A percentile compares a stretch with the other conserved stretches of the same genome.
These are phyloP conservation scores for Vitis riparia DNA, from an alignment of 164 flowering plant genomes.

Conservation along the genomic window DNA sequence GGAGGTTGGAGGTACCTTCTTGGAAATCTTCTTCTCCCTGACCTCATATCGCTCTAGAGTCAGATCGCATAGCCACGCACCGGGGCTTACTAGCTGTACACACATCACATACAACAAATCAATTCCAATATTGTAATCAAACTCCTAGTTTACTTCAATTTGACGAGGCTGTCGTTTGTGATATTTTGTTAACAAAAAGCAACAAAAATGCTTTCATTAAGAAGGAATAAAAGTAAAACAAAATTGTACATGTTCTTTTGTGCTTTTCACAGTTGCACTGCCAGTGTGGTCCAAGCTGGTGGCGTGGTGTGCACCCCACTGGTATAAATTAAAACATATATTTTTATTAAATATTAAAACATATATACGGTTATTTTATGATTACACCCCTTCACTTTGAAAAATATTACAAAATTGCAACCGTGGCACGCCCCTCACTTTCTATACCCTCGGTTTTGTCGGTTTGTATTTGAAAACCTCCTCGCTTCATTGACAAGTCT, in stretches of 20 bases:
- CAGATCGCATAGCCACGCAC: slow-evolving; percentile 82
- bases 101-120: background rate
- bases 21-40: slow-evolving; percentile 78
- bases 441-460: background rate
- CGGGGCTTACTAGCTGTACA: slow-evolving; percentile 83
- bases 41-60: slow-evolving; percentile 89
- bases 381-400: too few relatives aligned
- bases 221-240: background rate
- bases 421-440: too few relatives aligned
- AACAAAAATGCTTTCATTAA: background rate
- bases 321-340: too few relatives aligned
- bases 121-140: too few relatives aligned
- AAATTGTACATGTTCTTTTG: background rate
- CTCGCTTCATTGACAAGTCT: background rate
- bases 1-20: slow-evolving; percentile 56
- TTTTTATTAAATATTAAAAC: too few relatives aligned
- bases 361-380: too few relatives aligned
- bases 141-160: too few relatives aligned
- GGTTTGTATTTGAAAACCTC: background rate
- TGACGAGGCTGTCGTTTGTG: too few relatives aligned
- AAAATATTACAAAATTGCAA: too few relatives aligned
- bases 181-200: background rate
- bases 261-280: background rate
- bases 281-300: background rate
- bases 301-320: background rate